phyloP scores from a whole-genome alignment of 768 basidiomycete genomes.

The Mrakia frigida region DNA sequence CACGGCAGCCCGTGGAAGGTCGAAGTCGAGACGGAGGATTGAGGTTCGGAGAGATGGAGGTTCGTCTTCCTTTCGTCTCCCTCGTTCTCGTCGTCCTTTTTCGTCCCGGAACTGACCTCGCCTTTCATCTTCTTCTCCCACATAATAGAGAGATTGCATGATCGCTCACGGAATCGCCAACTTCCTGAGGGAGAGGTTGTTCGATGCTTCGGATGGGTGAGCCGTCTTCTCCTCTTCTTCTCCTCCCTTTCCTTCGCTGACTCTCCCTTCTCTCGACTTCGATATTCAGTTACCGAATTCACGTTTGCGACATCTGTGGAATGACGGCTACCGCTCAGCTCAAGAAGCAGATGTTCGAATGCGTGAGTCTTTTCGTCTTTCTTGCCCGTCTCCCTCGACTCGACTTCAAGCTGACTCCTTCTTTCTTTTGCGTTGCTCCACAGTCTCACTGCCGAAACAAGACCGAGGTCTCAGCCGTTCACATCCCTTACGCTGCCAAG shows the following conservation, averaged over 20 bases:
- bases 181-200: conserved; percentile 92
- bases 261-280: conserved; percentile 39
- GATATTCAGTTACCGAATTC: conserved; percentile 63
- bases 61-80: conserved; percentile 32
- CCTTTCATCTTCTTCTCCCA: neutral
- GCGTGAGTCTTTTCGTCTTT: conserved; percentile 42
- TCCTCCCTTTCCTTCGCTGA: conserved; percentile 12
- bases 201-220: conserved; percentile 40
- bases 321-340: conserved; percentile 95
- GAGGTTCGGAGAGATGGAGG: conserved; percentile 99
- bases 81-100: neutral
- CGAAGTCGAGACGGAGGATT: conserved; percentile 96
- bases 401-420: neutral
- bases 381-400: neutral
- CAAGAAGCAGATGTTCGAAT: conserved; percentile 99
- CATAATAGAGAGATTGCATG: conserved; percentile 81
- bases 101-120: neutral
- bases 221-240: neutral
- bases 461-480: conserved; percentile 38
- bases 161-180: conserved; percentile 98
- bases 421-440: neutral
- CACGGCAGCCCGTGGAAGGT: conserved; percentile 96
- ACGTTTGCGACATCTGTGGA: conserved; percentile 96
- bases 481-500: conserved; percentile 96
- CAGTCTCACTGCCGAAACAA: conserved; percentile 33